Conservation (phyloP, 2,329 filamentous ascomycete genomes). For the Xylaria sp. region DNA sequence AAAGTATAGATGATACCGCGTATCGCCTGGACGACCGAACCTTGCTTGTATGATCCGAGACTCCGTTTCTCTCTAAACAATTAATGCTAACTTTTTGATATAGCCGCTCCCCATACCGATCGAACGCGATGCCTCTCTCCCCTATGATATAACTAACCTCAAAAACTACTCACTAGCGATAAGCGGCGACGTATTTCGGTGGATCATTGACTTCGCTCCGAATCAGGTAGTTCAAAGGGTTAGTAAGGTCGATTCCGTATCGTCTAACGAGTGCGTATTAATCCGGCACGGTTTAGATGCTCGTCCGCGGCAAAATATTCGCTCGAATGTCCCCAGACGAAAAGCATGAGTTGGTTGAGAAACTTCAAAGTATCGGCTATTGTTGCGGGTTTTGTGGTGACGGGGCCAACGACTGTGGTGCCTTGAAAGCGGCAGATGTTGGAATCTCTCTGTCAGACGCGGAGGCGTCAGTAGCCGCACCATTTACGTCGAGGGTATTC, state of each 20-base stretch:
- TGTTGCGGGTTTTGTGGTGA: slow-evolving; percentile 96
- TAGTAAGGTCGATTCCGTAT: slow-evolving; percentile 35
- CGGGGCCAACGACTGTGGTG: slow-evolving; percentile 96
- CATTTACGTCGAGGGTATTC: slow-evolving; percentile 93
- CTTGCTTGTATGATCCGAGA: slow-evolving; percentile 60
- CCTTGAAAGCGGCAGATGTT: slow-evolving; percentile 94
- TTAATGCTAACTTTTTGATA: slow-evolving; percentile 9
- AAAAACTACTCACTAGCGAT: slow-evolving; percentile 88
- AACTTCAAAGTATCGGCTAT: slow-evolving; percentile 94
- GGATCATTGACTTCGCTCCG: slow-evolving; percentile 90
- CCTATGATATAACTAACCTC: slow-evolving; percentile 81
- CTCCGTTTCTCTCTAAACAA: background rate
- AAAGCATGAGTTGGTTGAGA: slow-evolving; percentile 97
- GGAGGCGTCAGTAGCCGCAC: slow-evolving; percentile 96
- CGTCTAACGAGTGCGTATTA: background rate
- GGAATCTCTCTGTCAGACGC: slow-evolving; percentile 97
- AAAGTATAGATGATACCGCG: slow-evolving; percentile 87
- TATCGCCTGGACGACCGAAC: slow-evolving; percentile 80
- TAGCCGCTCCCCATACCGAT: slow-evolving; percentile 74
- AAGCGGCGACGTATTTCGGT: slow-evolving; percentile 92
- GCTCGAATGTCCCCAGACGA: slow-evolving; percentile 99
- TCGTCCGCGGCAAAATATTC: slow-evolving; percentile 90
- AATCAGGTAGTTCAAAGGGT: slow-evolving; percentile 77
- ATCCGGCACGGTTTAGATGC: slow-evolving; percentile 66
- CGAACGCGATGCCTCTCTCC: slow-evolving; percentile 79